Percentiles rank a stretch among this genome's conserved stretches.
Conservation (phyloP, 2,329 filamentous ascomycete species). For the Coleophoma crateriformis region DNA sequence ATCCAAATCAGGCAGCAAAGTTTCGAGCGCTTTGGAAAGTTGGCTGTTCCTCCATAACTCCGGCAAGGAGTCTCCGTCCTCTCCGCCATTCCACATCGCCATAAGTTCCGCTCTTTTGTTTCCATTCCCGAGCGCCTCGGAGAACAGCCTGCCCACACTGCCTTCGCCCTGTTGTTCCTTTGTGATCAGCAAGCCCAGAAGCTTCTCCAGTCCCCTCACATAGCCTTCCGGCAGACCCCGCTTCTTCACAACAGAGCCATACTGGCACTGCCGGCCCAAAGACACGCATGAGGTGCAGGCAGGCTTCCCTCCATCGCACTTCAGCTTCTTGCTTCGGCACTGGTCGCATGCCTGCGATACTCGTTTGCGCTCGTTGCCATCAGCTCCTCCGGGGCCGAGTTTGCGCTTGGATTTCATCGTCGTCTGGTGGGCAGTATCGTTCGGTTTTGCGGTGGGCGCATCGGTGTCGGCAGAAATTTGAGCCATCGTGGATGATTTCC, state of each 20-base stretch:
- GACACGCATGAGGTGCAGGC: slow-evolving; percentile 53
- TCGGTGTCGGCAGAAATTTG: background rate
- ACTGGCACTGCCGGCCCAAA: slow-evolving; percentile 47
- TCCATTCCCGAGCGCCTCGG: background rate
- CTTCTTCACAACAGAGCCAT: slow-evolving; percentile 66
- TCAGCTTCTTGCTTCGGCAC: slow-evolving; percentile 46
- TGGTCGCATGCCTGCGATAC: slow-evolving; percentile 46
- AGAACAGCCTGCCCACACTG: slow-evolving; percentile 39
- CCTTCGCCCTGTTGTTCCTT: slow-evolving; percentile 15
- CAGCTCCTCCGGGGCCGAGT: background rate
- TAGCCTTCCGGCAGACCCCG: slow-evolving; percentile 74
- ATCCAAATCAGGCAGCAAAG: background rate
- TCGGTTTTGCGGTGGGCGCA: background rate
- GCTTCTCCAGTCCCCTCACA: slow-evolving; percentile 61
- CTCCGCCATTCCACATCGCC: background rate
- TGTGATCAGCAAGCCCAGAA: slow-evolving; percentile 35
- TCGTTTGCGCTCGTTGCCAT: slow-evolving; percentile 3
- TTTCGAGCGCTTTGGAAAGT: slow-evolving; percentile 3
- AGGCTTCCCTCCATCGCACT: slow-evolving; percentile 51
- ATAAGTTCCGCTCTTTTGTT: slow-evolving; percentile 35
- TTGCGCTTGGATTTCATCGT: background rate
- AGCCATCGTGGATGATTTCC: background rate
- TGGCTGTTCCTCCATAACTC: slow-evolving; percentile 7
- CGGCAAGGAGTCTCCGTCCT: slow-evolving; percentile 42
- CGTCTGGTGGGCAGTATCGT: background rate